Base-by-base conservation (phyloP, 2,329 filamentous ascomycete genomes). In the Sporothrix phasma region DNA sequence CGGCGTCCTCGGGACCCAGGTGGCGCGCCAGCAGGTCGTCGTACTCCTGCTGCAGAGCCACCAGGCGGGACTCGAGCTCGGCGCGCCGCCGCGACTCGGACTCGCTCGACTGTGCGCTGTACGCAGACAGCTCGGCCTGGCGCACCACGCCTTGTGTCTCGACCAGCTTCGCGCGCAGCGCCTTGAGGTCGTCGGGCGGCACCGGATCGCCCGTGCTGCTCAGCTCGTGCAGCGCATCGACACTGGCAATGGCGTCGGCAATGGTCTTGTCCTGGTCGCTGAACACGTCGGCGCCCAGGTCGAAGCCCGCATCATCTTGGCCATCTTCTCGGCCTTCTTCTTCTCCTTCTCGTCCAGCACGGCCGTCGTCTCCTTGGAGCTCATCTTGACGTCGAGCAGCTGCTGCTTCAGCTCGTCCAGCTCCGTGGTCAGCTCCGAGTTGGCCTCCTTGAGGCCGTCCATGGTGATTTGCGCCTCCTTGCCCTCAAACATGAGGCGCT, bases 241-340 rank as follows among this genome's bases (percentile, higher is more conserved):
- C 81, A 71, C 90, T 88, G 70, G 92, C 85, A 69, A 97, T 93
- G 67, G 92, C 88, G 67, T 89, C 86, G 66, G 89, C 86, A 65
- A 99, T 90, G 60, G 86, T 87, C 68, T 88, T 84, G 75, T 99
- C 94, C 70, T 96, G 96, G 65, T 94, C 89, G 69, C 92, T 96
- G 74, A 97, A 96, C 37, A 95, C 87, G 65, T 97, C 92, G 58
- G 89, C 88, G 51, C 92, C 93, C 39, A 99, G 84, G 72, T 99
- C 93, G 71, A 99, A 97, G 3, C 93, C 92, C 65, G 94, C 93
- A 99, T 97, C 94, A 99, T 99, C 82, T 97, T 90, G 49, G 94
- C 94, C 94, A 99, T 99, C 77, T 95, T 94, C 78, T 99, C 94
- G 0, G 92, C 91, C 82, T 99, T 99, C 79, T 92, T 92, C 81